Evolutionary conservation across 2,329 filamentous ascomycete genomes (phyloP), one percentile per base, ranked within the genome.

Genomic region (Fusarium sp.): DNA sequence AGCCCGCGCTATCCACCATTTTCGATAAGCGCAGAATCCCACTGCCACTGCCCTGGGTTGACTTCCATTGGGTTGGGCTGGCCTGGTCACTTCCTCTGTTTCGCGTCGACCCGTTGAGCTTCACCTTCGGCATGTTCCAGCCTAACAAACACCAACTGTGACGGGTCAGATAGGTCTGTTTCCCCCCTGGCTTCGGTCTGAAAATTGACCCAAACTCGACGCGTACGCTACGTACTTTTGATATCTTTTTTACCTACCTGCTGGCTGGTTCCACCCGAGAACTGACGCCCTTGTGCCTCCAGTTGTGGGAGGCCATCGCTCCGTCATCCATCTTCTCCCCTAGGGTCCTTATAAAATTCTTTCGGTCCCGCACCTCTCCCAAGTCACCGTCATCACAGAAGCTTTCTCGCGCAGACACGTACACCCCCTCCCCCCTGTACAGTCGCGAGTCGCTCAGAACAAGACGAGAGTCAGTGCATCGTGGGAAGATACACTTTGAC

Each of bases 261-360:
- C 43, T 53, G 51, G 51, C 57, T 57, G 57, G 67, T 69, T 54
- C 63, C 66, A 70, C 53, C 45, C 25, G 14, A 21, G 49, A 11
- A 53, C n/a, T n/a, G 49, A 53, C 46, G 45, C 25, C 48, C 45
- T 52, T 59, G 53, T 42, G 47, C 58, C 53, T 39, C 59, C 59
- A 62, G 55, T 53, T 63, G 62, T 66, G 64, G 63, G 63, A 69
- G 67, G 66, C 62, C 63, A 67, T 70, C 66, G 67, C 65, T 70
- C 65, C 65, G 61, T 72, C 70, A 67, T 70, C 63, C 62, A 66
- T 67, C 69, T 59, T 65, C 46, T 54, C 50, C 50, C 53, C 59
- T 61, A 44, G 47, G 68, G 52, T 53, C 67, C 68, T 62, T 72
- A 71, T 68, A 73, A 73, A 72, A 69, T 67, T 73, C 66, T 70